These are phyloP conservation scores for Heteromeles arbutifolia DNA, from an alignment of 306 rosid genomes.

Conservation along the genomic window DNA sequence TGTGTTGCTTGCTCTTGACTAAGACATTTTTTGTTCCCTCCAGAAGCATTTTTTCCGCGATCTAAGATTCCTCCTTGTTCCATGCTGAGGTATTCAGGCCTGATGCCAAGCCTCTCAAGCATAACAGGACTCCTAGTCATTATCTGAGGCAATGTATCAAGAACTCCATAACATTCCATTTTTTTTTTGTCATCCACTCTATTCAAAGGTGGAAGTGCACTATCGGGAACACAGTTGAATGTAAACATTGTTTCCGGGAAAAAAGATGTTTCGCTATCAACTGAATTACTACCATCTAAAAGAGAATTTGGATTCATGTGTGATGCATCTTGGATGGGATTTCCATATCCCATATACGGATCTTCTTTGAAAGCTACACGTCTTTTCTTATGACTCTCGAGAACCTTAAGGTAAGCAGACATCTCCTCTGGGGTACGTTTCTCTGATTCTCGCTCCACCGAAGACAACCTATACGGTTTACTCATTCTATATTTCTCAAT, in stretches of 20 bases:
- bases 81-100: constrained; percentile 50
- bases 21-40: constrained; percentile 45
- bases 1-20: constrained; percentile 59
- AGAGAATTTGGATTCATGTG: constrained; percentile 34
- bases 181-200: constrained; percentile 43
- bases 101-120: constrained; percentile 76
- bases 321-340: constrained; percentile 35
- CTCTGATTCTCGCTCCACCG: constrained; percentile 44
- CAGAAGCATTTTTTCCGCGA: constrained; percentile 47
- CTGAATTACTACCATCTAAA: constrained; percentile 36
- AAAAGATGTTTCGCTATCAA: constrained; percentile 33
- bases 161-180: constrained; percentile 51
- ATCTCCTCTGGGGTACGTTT: constrained; percentile 72
- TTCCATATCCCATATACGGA: constrained; percentile 35
- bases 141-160: constrained; percentile 64
- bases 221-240: constrained; percentile 78
- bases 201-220: constrained; percentile 51
- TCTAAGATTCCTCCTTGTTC: constrained; percentile 51
- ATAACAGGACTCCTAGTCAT: constrained; percentile 52
- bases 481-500: constrained; percentile 52
- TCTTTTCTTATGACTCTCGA: constrained; percentile 57
- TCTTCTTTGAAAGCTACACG: constrained; percentile 59
- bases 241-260: constrained; percentile 71
- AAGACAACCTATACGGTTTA: constrained; percentile 42
- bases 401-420: constrained; percentile 46